phyloP scores from a whole-genome alignment of 2,329 filamentous ascomycete species.

The Fusarium begoniae region DNA sequence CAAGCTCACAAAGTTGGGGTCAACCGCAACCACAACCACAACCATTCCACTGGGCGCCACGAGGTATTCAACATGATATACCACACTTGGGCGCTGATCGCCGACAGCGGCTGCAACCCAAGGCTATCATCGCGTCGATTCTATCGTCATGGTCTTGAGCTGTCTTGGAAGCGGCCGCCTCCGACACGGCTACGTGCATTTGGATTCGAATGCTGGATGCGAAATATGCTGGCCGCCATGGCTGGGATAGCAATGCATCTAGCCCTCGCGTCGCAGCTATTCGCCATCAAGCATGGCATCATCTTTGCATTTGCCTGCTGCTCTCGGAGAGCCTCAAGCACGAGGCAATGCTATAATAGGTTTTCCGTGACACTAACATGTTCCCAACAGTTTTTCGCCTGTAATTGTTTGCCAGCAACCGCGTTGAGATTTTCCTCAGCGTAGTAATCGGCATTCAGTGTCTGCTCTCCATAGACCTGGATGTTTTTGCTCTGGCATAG shows the following conservation, averaged over 20 bases:
- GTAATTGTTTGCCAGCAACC: conserved; percentile 47
- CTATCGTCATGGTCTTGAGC: conserved; percentile 3
- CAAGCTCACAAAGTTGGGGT: conserved; percentile 21
- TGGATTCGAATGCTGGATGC: not conserved
- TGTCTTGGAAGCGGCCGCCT: conserved; percentile 11
- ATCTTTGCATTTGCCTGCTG: not conserved
- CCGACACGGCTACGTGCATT: not conserved
- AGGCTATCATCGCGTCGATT: not conserved
- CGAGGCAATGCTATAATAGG: not conserved
- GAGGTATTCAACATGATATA: conserved; percentile 15
- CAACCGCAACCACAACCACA: conserved; percentile 17
- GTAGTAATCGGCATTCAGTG: conserved; percentile 60
- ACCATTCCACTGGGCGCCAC: conserved; percentile 28
- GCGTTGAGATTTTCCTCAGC: conserved; percentile 43
- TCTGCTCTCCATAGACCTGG: conserved; percentile 57
- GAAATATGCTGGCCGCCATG: not conserved
- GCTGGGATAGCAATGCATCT: not conserved
- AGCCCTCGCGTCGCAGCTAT: not conserved
- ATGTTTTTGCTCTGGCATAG: conserved; percentile 68
- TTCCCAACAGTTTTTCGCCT: not conserved
- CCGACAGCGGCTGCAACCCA: conserved; percentile 26
- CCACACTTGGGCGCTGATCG: conserved; percentile 33
- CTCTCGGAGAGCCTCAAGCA: not conserved
- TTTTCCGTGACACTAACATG: conserved; percentile 16
- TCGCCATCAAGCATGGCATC: conserved; percentile 5